These are phyloP conservation scores for Cucumis hystrix DNA, from an alignment of 306 rosid genomes.

Conservation along the genomic window DNA sequence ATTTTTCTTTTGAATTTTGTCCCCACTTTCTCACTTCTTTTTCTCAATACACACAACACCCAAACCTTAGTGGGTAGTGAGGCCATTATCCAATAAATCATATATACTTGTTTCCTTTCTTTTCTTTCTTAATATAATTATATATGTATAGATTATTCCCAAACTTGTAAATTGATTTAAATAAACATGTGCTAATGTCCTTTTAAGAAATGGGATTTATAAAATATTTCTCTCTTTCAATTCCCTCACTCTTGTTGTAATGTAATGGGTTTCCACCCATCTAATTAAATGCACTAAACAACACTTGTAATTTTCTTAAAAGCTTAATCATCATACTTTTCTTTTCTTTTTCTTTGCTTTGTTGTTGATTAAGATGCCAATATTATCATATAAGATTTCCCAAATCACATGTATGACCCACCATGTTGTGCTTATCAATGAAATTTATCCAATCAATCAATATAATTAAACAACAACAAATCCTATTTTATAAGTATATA, in stretches of 20 bases:
- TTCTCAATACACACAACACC: neutral
- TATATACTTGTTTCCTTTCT: neutral
- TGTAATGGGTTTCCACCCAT: neutral
- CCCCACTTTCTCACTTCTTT: neutral
- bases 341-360: neutral
- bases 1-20: neutral
- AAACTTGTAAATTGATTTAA: neutral
- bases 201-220: neutral
- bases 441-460: constrained; percentile 6
- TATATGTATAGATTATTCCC: too few species aligned
- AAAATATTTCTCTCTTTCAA: neutral
- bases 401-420: constrained; percentile 11
- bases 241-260: neutral
- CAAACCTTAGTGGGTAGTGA: neutral
- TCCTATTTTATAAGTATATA: neutral
- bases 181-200: neutral
- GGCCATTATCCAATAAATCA: neutral
- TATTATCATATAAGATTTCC: constrained; percentile 10
- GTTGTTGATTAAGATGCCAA: constrained; percentile 6
- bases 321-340: constrained; percentile 2
- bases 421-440: constrained; percentile 1
- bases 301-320: neutral
- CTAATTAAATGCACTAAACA: neutral
- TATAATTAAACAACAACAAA: neutral
- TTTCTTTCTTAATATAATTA: too few species aligned